phyloP scores from a whole-genome alignment of 768 basidiomycete species.

The Suillus americanus region DNA sequence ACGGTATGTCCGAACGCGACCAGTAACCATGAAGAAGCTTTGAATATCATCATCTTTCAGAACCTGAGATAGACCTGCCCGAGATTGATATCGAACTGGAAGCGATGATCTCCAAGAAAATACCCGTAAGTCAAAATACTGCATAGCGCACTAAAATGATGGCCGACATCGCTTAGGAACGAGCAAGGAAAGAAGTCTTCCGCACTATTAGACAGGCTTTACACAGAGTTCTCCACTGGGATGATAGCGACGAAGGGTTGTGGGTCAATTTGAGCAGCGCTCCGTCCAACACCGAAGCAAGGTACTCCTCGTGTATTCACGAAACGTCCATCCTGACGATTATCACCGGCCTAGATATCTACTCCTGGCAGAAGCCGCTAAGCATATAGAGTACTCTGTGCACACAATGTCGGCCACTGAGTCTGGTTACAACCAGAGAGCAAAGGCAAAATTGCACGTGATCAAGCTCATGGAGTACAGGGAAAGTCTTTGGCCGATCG shows the following conservation, averaged over 20 bases:
- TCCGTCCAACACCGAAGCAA: constrained; percentile 18
- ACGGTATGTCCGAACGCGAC: not conserved
- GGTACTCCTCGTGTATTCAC: constrained; percentile 15
- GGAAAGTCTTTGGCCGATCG: constrained; percentile 23
- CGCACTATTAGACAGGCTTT: constrained; percentile 40
- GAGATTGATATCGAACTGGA: constrained; percentile 39
- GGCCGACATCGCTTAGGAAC: constrained; percentile 24
- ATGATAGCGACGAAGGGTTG: constrained; percentile 20
- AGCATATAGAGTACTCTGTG: constrained; percentile 46
- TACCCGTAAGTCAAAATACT: constrained; percentile 33
- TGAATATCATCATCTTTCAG: not conserved
- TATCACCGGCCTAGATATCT: constrained; percentile 33
- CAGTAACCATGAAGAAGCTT: constrained; percentile 2
- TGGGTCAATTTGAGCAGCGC: constrained; percentile 28
- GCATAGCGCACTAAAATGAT: not conserved
- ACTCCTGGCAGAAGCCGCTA: constrained; percentile 42
- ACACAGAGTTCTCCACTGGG: constrained; percentile 35
- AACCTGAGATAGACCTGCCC: constrained; percentile 19
- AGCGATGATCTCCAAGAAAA: constrained; percentile 39
- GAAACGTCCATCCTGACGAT: not conserved
- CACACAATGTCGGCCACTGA: constrained; percentile 51
- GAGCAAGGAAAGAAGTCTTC: constrained; percentile 37
- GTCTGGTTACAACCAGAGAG: constrained; percentile 46
- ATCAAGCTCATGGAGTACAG: constrained; percentile 32
- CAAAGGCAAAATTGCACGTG: constrained; percentile 30